These are phyloP conservation scores for Stylonectria norvegica DNA, from an alignment of 2,329 filamentous ascomycete genomes.

Conservation along the genomic window DNA sequence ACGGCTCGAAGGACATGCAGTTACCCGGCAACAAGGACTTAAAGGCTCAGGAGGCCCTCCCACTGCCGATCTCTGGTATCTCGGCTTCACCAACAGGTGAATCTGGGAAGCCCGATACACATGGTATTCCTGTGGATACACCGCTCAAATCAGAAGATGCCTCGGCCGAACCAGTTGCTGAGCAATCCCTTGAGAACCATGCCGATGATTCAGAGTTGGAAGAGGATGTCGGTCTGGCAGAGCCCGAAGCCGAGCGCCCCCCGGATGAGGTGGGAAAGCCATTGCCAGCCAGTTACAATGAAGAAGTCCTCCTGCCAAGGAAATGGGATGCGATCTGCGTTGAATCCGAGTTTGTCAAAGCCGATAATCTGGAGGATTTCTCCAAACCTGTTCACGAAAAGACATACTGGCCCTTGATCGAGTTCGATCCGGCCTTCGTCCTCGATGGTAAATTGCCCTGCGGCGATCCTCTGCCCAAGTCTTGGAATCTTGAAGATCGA, in stretches of 20 bases:
- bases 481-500: constrained; percentile 8
- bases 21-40: constrained; percentile 28
- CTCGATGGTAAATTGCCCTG: constrained; percentile 21
- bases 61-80: constrained; percentile 10
- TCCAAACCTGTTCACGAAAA: constrained; percentile 39
- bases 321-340: constrained; percentile 42
- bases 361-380: constrained; percentile 43
- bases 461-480: constrained; percentile 21
- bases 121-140: no score
- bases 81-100: no score
- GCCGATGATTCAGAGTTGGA: constrained; percentile 40
- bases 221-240: constrained; percentile 36
- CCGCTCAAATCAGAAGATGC: neutral
- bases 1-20: constrained; percentile 17
- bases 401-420: constrained; percentile 37
- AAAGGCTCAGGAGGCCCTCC: constrained; percentile 6
- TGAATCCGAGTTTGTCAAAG: constrained; percentile 43
- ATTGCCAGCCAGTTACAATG: constrained; percentile 40
- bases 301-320: constrained; percentile 45
- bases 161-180: neutral
- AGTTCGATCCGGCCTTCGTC: constrained; percentile 44
- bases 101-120: no score
- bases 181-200: constrained; percentile 12
- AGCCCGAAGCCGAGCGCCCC: constrained; percentile 31
- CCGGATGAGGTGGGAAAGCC: constrained; percentile 48